Conservation (phyloP, 495 filamentous ascomycete species). For the Aspergillus cristatus region DNA sequence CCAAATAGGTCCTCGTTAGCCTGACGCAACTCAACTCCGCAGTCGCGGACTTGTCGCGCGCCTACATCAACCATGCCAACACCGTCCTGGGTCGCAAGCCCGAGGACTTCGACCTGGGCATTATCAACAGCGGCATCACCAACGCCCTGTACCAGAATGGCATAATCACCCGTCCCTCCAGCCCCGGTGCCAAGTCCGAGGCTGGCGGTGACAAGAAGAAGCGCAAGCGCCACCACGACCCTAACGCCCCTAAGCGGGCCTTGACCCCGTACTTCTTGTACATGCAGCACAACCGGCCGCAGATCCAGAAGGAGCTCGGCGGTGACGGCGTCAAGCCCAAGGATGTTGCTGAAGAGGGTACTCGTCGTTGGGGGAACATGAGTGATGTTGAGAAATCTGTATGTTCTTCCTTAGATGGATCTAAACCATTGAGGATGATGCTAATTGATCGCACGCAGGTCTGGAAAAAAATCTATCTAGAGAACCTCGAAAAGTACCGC, state of each 20-base stretch:
- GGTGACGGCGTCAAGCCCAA: conserved; percentile 58
- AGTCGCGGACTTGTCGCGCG: conserved; percentile 62
- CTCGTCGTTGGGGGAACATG: conserved; percentile 73
- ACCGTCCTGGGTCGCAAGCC: conserved; percentile 60
- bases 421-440: conserved; percentile 5
- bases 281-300: conserved; percentile 70
- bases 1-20: conserved; percentile 56
- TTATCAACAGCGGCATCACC: conserved; percentile 38
- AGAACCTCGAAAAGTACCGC: conserved; percentile 68
- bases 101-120: conserved; percentile 39
- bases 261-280: conserved; percentile 92
- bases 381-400: conserved; percentile 63
- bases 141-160: conserved; percentile 34
- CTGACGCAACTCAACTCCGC: conserved; percentile 64
- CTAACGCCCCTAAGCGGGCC: conserved; percentile 88
- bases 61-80: conserved; percentile 77
- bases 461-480: conserved; percentile 66
- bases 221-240: conserved; percentile 78
- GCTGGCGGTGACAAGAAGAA: conserved; percentile 65
- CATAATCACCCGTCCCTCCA: conserved; percentile 30
- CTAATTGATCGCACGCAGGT: conserved; percentile 29
- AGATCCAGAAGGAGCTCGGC: conserved; percentile 70
- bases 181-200: conserved; percentile 32
- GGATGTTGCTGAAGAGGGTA: conserved; percentile 74
- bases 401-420: conserved; percentile 28